Base-by-base conservation (phyloP, 768 basidiomycete genomes). In the Punctularia strigosozonata region DNA sequence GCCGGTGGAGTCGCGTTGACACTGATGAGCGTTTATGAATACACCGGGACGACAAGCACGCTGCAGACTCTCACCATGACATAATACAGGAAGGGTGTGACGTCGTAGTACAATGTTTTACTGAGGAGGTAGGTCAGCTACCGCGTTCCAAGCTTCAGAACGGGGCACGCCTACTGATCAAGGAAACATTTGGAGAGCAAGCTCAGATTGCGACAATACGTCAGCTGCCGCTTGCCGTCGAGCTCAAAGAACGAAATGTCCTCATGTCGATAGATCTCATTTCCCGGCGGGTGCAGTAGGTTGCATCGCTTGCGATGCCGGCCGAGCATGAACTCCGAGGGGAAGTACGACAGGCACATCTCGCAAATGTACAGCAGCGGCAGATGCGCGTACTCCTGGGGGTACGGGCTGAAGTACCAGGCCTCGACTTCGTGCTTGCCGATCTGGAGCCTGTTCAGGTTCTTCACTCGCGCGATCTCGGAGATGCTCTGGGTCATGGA, bases 361-460 rank as follows among this genome's bases (percentile, higher is more conserved):
- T 99, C 94, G 79, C 95, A 99, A 55, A 99, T 79, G 69, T 92
- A 98, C 32, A 99, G 72, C 45, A 92, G 66, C 15, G 92, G 90
- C 20, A 94, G 76, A 60, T 98, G 87, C 32, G 95, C 90, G 64
- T 88, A 98, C 64, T 98, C 95, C 62, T 88, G 84, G 8, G 95
- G 95, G 64, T 98, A 99, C 18, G 95, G 95, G 52, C 87, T 91
- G 69, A 98, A 98, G 62, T 99, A 99, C 95, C 95, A 99, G n/a
- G 95, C 83, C 50, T 99, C 95, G 49, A 99, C 88, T 62, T 95
- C 89, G 65, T 95, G 82, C 56, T 75, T 78, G 41, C 95, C 95
- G 44, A 99, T 98, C 58, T 94, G 90, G 21, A 99, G 73, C 42
- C 86, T 80, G 59, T 98, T 95, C 49, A 99, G 71, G 57, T 99